Evolutionary conservation across 257 asterid genomes (phyloP), one percentile per base, ranked within the genome.

Genomic region (Striga asiatica): DNA sequence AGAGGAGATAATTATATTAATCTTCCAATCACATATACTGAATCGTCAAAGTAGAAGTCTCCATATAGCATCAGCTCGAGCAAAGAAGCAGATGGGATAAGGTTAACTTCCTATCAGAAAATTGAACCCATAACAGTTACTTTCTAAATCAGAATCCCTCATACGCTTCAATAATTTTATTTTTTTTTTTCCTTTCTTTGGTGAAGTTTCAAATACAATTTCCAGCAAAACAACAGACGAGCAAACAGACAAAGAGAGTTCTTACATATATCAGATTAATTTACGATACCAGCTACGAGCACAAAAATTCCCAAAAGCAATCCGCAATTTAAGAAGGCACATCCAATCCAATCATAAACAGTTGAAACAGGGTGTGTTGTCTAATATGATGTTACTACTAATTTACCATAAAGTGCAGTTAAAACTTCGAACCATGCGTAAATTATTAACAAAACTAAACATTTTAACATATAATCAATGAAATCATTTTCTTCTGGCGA

Each of bases 381-480:
- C 22, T 22, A 48, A 38, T 29, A 22, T 14, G 13, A 14, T 37
- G 22, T 18, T 42, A 54, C 25, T 10, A 45, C 10, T 29, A 47
- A 14, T 16, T 23, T n/a, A 43, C 43, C 28, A 21, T 42, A 50
- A 56, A 8, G 8, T 25, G 19, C 22, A 48, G 54, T 41, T 22
- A 55, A 37, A 38, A 17, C 19, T 16, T 48, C 50, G 54, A 23
- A 51, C 34, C 43, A 14, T 35, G 28, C 14, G 19, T 11, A 27
- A 66, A 25, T 57, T 53, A 38, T 13, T 25, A 57, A 65, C 48
- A 43, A 34, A 50, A 57, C 10, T 19, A 43, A 54, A 18, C 2
- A 29, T 28, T 4, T 4, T 34, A 6, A 57, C 35, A 1, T n/a
- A n/a, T n/a, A n/a, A n/a, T n/a, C n/a, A n/a, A 27, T 27, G 5